Conservation (phyloP, 225 moss, liverwort and hornwort species). For the Antitrichia curtipendula region DNA sequence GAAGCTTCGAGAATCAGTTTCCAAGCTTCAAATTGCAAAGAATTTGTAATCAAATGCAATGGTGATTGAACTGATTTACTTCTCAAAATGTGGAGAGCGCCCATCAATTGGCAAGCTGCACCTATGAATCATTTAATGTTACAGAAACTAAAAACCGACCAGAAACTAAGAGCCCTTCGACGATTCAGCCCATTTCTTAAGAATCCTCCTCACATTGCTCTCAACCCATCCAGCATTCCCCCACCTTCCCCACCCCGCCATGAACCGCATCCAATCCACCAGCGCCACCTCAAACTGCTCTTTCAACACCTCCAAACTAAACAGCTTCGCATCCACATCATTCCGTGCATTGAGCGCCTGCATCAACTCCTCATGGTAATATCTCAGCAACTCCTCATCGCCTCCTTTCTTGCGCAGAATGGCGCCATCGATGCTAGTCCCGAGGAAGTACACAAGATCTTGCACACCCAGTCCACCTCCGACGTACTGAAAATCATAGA, state of each 20-base stretch:
- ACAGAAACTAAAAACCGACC: background rate
- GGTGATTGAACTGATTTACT: background rate
- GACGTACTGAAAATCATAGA: constrained; percentile 44
- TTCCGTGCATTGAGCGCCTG: background rate
- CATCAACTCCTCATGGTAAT: constrained; percentile 10
- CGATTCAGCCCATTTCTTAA: constrained; percentile 1
- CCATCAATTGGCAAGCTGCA: background rate
- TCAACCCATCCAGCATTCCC: constrained; percentile 41
- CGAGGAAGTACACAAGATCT: constrained; percentile 38
- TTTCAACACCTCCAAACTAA: constrained; percentile 3
- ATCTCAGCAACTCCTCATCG: constrained; percentile 13
- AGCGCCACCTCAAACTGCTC: constrained; percentile 35
- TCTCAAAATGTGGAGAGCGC: background rate
- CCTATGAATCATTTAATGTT: background rate
- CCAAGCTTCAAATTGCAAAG: background rate
- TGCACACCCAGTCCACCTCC: constrained; percentile 36
- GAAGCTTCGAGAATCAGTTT: background rate
- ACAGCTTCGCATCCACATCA: constrained; percentile 1
- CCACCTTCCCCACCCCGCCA: constrained; percentile 47
- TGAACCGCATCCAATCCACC: constrained; percentile 49
- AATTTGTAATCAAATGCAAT: background rate
- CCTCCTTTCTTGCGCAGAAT: constrained; percentile 25
- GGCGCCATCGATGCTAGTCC: constrained; percentile 29
- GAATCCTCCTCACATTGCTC: constrained; percentile 13
- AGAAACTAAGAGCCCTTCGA: background rate